Evolutionary conservation across 2,329 filamentous ascomycete species (phyloP).

Genomic region (Penicillium concentricum): DNA sequence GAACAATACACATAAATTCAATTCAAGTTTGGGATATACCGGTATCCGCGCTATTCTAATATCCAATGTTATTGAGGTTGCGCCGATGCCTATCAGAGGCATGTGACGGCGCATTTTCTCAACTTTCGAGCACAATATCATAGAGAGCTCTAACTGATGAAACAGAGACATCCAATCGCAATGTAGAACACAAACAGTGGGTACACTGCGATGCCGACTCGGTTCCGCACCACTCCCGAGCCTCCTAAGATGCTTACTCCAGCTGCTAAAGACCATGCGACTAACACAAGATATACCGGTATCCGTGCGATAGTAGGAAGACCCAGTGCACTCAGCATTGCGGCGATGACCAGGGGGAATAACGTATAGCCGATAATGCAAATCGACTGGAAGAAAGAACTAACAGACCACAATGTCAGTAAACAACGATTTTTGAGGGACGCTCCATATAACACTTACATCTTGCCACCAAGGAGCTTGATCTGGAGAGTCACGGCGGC

Average conservation of each 20-base stretch:
- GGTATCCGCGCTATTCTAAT: slow-evolving; percentile 4
- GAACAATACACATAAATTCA: neutral
- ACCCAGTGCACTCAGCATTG: slow-evolving; percentile 78
- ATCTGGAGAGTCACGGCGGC: slow-evolving; percentile 97
- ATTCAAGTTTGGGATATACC: slow-evolving; percentile 4
- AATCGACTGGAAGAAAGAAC: slow-evolving; percentile 95
- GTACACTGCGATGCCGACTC: slow-evolving; percentile 90
- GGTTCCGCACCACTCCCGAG: slow-evolving; percentile 91
- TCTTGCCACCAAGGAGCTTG: slow-evolving; percentile 91
- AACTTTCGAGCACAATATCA: neutral
- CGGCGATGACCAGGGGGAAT: slow-evolving; percentile 92
- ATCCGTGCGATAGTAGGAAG: slow-evolving; percentile 79
- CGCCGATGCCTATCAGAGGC: neutral
- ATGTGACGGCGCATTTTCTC: neutral
- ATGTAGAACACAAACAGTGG: slow-evolving; percentile 95
- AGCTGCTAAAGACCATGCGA: slow-evolving; percentile 90
- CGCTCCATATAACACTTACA: slow-evolving; percentile 62
- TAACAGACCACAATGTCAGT: slow-evolving; percentile 41
- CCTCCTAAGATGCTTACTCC: slow-evolving; percentile 95
- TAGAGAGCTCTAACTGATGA: slow-evolving; percentile 70
- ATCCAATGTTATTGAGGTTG: slow-evolving; percentile 2
- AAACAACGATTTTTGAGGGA: neutral
- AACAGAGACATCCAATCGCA: slow-evolving; percentile 89
- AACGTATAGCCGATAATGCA: slow-evolving; percentile 98
- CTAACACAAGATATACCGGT: slow-evolving; percentile 83